A percentile compares a stretch with the other conserved stretches of the same genome.
phyloP scores from a whole-genome alignment of 2,329 filamentous ascomycete species.

The Fusarium oxysporum region DNA sequence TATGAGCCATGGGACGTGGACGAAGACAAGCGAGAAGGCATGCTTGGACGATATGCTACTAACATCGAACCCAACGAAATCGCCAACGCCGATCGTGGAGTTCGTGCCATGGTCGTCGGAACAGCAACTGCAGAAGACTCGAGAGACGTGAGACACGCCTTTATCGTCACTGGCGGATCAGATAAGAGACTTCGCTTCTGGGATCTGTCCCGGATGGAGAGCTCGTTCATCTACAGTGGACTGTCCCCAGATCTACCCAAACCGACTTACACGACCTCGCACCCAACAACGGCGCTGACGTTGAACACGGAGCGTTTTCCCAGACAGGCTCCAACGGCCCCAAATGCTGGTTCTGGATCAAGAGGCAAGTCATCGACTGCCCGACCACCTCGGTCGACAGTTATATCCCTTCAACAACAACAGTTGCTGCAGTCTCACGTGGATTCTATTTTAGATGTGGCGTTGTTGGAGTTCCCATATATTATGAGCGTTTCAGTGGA shows the following conservation, averaged over 20 bases:
- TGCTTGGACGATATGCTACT: constrained; percentile 87
- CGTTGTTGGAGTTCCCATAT: constrained; percentile 89
- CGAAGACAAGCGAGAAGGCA: constrained; percentile 86
- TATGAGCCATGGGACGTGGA: constrained; percentile 92
- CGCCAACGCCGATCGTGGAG: constrained; percentile 71
- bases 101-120: constrained; percentile 80
- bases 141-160: constrained; percentile 80
- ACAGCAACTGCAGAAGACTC: constrained; percentile 77
- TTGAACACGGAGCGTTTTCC: constrained; percentile 74
- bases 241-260: constrained; percentile 75
- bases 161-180: constrained; percentile 86
- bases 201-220: constrained; percentile 84
- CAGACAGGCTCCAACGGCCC: constrained; percentile 50
- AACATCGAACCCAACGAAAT: constrained; percentile 72
- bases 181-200: constrained; percentile 95
- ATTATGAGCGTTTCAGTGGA: constrained; percentile 94
- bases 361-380: constrained; percentile 48
- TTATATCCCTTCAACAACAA: constrained; percentile 90
- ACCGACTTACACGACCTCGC: constrained; percentile 76
- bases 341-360: constrained; percentile 47
- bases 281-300: constrained; percentile 71
- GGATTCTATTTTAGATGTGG: constrained; percentile 88
- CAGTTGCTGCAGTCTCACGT: constrained; percentile 86
- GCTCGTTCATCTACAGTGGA: constrained; percentile 84
- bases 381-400: constrained; percentile 77